Evolutionary conservation across 176 grass and related monocot genomes (phyloP).

Genomic region (Juncus inflexus): DNA sequence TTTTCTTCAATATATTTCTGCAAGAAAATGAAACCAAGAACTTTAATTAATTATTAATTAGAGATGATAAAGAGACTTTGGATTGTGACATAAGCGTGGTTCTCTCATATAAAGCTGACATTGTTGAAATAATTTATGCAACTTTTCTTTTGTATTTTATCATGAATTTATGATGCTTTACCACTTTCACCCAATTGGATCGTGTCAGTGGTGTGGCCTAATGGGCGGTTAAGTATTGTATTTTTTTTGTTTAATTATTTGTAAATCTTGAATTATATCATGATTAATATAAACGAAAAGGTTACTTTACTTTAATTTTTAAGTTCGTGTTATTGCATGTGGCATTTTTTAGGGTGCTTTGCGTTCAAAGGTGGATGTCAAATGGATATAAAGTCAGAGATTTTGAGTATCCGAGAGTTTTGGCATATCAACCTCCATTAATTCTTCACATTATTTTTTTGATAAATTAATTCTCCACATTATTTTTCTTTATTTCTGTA

Average conservation of each 20-base stretch:
- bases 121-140: background rate
- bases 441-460: background rate
- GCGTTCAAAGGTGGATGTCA: slow-evolving; percentile 16
- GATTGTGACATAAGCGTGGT: slow-evolving; percentile 16
- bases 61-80: slow-evolving; percentile 8
- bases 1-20: background rate
- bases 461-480: background rate
- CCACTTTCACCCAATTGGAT: background rate
- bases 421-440: slow-evolving; percentile 3
- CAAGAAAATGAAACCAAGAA: background rate
- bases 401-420: slow-evolving; percentile 20
- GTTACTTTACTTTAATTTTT: background rate
- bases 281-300: slow-evolving; percentile 7
- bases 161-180: background rate
- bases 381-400: slow-evolving; percentile 14
- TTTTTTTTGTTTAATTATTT: background rate
- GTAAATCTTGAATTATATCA: background rate
- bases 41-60: background rate
- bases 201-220: background rate
- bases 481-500: too few relatives aligned
- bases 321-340: background rate
- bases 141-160: background rate
- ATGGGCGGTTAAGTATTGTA: slow-evolving; percentile 1
- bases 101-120: background rate
- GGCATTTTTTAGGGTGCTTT: slow-evolving; percentile 6